A percentile compares a stretch with the other conserved stretches of the same genome.
Evolutionary conservation across 2,329 filamentous ascomycete species (phyloP).

Genomic region (Paecilomyces niveus): DNA sequence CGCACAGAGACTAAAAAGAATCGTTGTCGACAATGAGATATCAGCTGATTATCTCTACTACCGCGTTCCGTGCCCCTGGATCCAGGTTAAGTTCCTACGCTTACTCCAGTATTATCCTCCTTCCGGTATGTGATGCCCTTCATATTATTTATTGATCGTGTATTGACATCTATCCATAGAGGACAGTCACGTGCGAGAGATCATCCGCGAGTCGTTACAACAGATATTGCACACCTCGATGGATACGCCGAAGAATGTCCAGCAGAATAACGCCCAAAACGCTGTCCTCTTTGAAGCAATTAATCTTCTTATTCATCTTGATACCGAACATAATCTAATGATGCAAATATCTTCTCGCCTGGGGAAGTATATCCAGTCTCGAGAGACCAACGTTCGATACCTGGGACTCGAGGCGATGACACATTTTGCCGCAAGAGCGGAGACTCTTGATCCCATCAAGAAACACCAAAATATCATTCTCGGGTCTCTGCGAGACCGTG

Average conservation of each 20-base stretch:
- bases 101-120: slow-evolving; percentile 94
- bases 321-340: slow-evolving; percentile 91
- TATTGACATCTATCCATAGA: slow-evolving; percentile 46
- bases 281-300: slow-evolving; percentile 97
- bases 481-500: slow-evolving; percentile 84
- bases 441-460: slow-evolving; percentile 95
- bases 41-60: slow-evolving; percentile 93
- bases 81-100: slow-evolving; percentile 89
- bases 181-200: slow-evolving; percentile 81
- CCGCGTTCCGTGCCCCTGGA: slow-evolving; percentile 98
- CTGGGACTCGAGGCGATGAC: slow-evolving; percentile 96
- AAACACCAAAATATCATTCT: slow-evolving; percentile 96
- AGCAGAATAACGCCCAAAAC: slow-evolving; percentile 98
- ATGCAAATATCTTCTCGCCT: slow-evolving; percentile 86
- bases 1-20: slow-evolving; percentile 77
- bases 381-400: slow-evolving; percentile 96
- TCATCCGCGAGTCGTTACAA: slow-evolving; percentile 86
- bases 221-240: slow-evolving; percentile 86
- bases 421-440: slow-evolving; percentile 85
- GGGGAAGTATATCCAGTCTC: slow-evolving; percentile 91
- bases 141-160: slow-evolving; percentile 2
- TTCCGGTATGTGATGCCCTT: slow-evolving; percentile 55
- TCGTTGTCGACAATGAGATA: slow-evolving; percentile 85
- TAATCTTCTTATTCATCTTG: slow-evolving; percentile 94
- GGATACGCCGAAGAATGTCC: slow-evolving; percentile 95